phyloP scores from a whole-genome alignment of 306 rosid genomes.

The Vigna trinervia region DNA sequence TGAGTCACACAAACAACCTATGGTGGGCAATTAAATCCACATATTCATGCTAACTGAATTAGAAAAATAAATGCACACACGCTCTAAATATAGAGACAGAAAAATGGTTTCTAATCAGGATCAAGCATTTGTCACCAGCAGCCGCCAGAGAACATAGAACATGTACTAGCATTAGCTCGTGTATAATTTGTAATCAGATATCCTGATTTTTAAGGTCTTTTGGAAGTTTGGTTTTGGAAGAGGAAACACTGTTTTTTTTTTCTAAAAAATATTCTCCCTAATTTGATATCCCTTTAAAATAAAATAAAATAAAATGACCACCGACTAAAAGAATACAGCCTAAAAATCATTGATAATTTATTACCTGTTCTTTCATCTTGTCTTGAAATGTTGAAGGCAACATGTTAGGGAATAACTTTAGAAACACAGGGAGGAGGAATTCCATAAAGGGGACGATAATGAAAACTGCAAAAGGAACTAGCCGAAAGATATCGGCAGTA shows the following conservation, averaged over 20 bases:
- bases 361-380: constrained; percentile 95
- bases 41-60: constrained; percentile 15
- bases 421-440: constrained; percentile 83
- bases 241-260: neutral
- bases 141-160: neutral
- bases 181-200: constrained; percentile 5
- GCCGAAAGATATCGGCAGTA: constrained; percentile 89
- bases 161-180: constrained; percentile 17
- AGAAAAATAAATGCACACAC: constrained; percentile 23
- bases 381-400: constrained; percentile 95
- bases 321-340: constrained; percentile 14
- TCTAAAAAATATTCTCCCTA: neutral
- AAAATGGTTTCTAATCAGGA: constrained; percentile 7
- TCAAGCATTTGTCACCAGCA: constrained; percentile 23
- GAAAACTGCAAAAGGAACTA: constrained; percentile 90
- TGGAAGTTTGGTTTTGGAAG: neutral
- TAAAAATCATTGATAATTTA: neutral
- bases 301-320: constrained; percentile 9
- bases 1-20: constrained; percentile 44
- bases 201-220: constrained; percentile 1
- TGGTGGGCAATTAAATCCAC: constrained; percentile 35
- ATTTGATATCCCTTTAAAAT: neutral
- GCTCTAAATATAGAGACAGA: neutral
- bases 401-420: constrained; percentile 93
- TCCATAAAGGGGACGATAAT: constrained; percentile 94